These are phyloP conservation scores for Xylariaceae sp. DNA, from an alignment of 2,329 filamentous ascomycete genomes.

Conservation along the genomic window DNA sequence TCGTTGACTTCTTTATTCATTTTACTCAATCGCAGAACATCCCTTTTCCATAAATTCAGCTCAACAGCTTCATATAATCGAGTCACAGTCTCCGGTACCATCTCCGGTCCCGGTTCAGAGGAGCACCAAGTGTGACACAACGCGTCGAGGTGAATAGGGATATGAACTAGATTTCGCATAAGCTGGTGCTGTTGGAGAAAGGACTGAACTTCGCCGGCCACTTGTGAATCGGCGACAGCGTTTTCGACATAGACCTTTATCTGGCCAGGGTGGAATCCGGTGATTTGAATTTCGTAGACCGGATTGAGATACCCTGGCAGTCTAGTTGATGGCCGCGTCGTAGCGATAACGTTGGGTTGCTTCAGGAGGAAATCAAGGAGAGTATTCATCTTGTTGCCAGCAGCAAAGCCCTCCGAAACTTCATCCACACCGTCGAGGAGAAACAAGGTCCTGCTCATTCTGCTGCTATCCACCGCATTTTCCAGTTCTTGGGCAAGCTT, in stretches of 20 bases:
- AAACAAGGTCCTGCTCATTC: constrained; percentile 32
- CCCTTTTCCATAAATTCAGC: constrained; percentile 38
- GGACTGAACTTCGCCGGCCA: constrained; percentile 25
- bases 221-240: constrained; percentile 15
- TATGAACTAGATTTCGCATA: constrained; percentile 37
- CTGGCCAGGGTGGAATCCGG: constrained; percentile 38
- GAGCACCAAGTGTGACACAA: constrained; percentile 39
- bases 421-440: constrained; percentile 46
- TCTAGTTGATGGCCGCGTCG: constrained; percentile 8
- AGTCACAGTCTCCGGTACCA: constrained; percentile 36
- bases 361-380: constrained; percentile 5
- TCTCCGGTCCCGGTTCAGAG: not conserved
- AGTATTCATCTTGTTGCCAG: too few species aligned
- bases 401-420: constrained; percentile 23
- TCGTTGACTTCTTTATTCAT: not conserved
- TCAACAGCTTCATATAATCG: constrained; percentile 34
- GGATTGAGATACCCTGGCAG: constrained; percentile 11
- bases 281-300: constrained; percentile 39
- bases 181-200: constrained; percentile 35
- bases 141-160: constrained; percentile 43
- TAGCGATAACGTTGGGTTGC: constrained; percentile 38
- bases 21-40: constrained; percentile 32
- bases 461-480: constrained; percentile 9
- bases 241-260: constrained; percentile 33
- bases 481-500: not conserved